Percentiles rank a stretch among this genome's conserved stretches.
Conservation (phyloP, 129 eudicot species). For the Flaveria ramosissima region DNA sequence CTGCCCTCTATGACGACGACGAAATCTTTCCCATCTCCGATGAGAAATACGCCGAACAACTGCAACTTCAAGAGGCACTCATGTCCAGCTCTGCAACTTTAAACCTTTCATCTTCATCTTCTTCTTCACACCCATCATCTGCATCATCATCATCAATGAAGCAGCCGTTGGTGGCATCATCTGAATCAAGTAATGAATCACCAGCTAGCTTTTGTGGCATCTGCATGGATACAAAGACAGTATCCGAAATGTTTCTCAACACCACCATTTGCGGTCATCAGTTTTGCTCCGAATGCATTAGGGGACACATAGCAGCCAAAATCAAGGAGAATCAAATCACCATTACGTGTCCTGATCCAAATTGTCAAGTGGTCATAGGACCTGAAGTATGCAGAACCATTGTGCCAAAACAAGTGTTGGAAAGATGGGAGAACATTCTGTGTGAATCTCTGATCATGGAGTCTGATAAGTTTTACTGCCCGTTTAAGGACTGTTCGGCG, state of each 20-base stretch:
- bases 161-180: background rate
- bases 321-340: conserved; percentile 26
- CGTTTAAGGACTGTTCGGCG: conserved; percentile 57
- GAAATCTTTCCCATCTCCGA: conserved; percentile 45
- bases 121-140: background rate
- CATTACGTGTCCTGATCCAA: conserved; percentile 40
- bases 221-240: conserved; percentile 42
- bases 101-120: background rate
- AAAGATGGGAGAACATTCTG: conserved; percentile 47
- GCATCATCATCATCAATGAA: background rate
- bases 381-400: conserved; percentile 29
- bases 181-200: background rate
- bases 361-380: conserved; percentile 31
- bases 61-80: conserved; percentile 52
- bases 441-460: conserved; percentile 38
- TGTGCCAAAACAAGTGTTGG: conserved; percentile 38
- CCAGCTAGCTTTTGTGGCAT: conserved; percentile 34
- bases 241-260: conserved; percentile 42
- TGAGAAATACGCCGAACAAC: conserved; percentile 40
- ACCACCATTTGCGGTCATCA: conserved; percentile 39
- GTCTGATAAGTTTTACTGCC: conserved; percentile 52
- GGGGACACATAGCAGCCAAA: conserved; percentile 41
- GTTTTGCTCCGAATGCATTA: conserved; percentile 46
- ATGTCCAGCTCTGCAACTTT: conserved; percentile 18
- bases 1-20: conserved; percentile 36